Base-by-base conservation (phyloP, 192 early-diverging fungal genomes). In the Thoreauomyces humboldtii region DNA sequence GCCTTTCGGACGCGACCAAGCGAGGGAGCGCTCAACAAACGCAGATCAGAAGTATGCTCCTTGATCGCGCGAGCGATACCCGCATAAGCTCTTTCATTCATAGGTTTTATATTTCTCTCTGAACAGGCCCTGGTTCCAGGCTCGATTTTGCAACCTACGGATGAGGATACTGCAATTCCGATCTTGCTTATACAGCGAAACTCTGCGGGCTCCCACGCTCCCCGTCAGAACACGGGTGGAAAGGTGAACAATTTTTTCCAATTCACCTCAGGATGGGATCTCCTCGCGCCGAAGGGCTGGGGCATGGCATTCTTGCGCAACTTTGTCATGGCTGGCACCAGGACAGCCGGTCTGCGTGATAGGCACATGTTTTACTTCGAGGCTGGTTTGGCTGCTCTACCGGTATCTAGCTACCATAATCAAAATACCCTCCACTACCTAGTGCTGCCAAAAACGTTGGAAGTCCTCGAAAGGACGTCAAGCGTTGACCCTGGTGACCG, bases 251-350 rank as follows among this genome's bases (percentile, higher is more conserved):
- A n/a, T n/a, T n/a, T n/a, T n/a, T n/a, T n/a, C n/a, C n/a, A n/a
- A n/a, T n/a, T n/a, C n/a, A n/a, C n/a, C n/a, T n/a, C 86, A 51
- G 92, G 93, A 0, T 95, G 92, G 93, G 89, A 88, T 21, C 36
- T 96, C 19, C 69, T 93, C 6, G 91, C 92, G 5, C 72, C 76
- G 14, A 73, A 77, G n/a, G 86, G 87, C 0, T 94, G 89, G 88
- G 93, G 84, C 7, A 89, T 90, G 78, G 63, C 84, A 9, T 85
- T 98, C 61, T 97, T 92, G 93, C 87, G 91, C 73, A 81, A 86
- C 15, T 77, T 98, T 21, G 74, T 89, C 19, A 96, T 92, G 79
- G 91, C 90, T 1, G 96, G 96, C 12, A 91, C 89, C 0, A 81
- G 90, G 48, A 85, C 86, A 2, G 87, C 86, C 29, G 66, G 94